Evolutionary conservation across 1,284 basidiomycete species (phyloP).

Genomic region (Blastosporella zonata): DNA sequence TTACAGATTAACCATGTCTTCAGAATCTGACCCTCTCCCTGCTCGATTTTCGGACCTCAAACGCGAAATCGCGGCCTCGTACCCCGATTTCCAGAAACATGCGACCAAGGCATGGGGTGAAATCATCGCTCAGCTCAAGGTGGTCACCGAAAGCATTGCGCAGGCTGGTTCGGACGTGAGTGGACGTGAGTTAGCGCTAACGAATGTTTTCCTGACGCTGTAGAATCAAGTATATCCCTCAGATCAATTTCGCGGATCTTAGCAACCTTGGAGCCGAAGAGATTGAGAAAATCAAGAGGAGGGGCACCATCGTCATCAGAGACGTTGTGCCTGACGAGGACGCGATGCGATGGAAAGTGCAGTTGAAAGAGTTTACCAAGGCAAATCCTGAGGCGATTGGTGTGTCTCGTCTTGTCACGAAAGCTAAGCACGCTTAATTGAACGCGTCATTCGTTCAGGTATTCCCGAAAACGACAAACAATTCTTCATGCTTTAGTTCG

Average conservation of each 20-base stretch:
- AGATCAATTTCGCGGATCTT: conserved; percentile 57
- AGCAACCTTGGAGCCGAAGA: conserved; percentile 43
- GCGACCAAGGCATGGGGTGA: conserved; percentile 56
- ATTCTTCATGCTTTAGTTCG: conserved; percentile 70
- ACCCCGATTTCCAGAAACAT: conserved; percentile 49
- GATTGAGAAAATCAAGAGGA: conserved; percentile 48
- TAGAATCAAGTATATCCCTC: conserved; percentile 45
- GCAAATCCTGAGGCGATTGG: conserved; percentile 54
- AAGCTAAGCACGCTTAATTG: neutral
- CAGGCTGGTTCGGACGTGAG: conserved; percentile 48
- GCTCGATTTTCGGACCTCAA: conserved; percentile 49
- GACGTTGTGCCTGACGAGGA: conserved; percentile 57
- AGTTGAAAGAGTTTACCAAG: conserved; percentile 53
- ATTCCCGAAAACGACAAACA: conserved; percentile 60
- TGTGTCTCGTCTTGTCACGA: neutral
- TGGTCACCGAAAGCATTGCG: conserved; percentile 42
- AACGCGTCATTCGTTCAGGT: conserved; percentile 33
- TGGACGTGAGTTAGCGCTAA: neutral
- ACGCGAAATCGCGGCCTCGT: conserved; percentile 47
- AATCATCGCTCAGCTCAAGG: conserved; percentile 48
- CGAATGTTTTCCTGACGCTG: neutral
- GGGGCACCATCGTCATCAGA: conserved; percentile 60
- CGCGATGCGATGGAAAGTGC: conserved; percentile 54
- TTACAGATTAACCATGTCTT: no score
- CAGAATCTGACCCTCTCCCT: neutral